phyloP scores from a whole-genome alignment of 2,329 filamentous ascomycete species.

The Aspergillus aculeatinus region DNA sequence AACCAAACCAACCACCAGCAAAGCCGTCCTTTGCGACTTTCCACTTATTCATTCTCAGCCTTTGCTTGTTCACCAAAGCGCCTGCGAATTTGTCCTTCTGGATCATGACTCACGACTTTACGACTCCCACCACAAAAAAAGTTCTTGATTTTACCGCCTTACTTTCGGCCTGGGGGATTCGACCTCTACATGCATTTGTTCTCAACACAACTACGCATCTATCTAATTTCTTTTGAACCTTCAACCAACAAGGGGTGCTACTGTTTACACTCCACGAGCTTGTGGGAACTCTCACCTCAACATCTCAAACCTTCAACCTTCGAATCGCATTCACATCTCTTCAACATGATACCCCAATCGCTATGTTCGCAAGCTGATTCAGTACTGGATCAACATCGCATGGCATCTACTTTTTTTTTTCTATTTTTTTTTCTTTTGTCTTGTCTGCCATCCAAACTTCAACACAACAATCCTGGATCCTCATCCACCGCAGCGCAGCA shows the following conservation, averaged over 20 bases:
- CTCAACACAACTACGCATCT: not conserved
- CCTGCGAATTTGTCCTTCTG: not conserved
- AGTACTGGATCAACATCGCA: not conserved
- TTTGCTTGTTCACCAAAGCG: slow-evolving; percentile 8
- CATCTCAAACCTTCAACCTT: not conserved
- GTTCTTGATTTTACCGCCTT: slow-evolving; percentile 19
- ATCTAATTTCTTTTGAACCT: not conserved
- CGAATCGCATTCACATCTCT: not conserved
- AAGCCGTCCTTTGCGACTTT: not conserved
- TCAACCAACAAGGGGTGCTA: not conserved
- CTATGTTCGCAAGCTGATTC: not conserved
- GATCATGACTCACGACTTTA: slow-evolving; percentile 26
- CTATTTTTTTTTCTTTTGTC: not conserved
- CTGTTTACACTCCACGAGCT: not conserved
- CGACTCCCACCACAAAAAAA: slow-evolving; percentile 24
- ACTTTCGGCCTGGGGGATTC: not conserved
- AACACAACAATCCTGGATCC: not conserved
- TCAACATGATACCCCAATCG: slow-evolving; percentile 13
- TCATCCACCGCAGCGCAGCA: too few species aligned
- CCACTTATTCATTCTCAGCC: not conserved
- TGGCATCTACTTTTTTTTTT: not conserved
- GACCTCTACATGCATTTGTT: slow-evolving; percentile 13
- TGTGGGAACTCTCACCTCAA: not conserved
- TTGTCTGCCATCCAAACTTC: not conserved
- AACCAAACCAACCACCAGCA: not conserved